Base-by-base conservation (phyloP, 169 alveolate species). In the Cryptosporidium ryanae region DNA sequence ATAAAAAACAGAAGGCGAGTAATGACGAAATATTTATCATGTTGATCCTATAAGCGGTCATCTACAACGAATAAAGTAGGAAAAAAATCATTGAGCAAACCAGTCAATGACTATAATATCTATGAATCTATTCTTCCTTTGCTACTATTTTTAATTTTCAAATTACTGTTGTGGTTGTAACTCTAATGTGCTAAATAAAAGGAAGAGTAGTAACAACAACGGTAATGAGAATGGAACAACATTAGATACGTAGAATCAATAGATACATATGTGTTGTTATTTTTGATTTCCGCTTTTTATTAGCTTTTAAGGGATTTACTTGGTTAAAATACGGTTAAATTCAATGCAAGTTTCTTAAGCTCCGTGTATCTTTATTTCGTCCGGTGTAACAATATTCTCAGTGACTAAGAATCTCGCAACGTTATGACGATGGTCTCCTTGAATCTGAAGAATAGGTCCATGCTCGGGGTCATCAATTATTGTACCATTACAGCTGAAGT, bases 401-500 rank as follows among this genome's bases (percentile, higher is more conserved):
- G 97, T 82, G 76, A 91, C 96, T 52, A 95, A 91, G 89, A 95
- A 95, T 61, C 92, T 94, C 68, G 93, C 96, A 67, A 95, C 98
- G 84, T 95, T 96, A 67, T 92, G 96, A 38, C 96, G 90, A 84
- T 94, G 92, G 66, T 93, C 97, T 32, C 96, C 96, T 64, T 95
- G 98, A 50, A 96, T 91, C 82, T 96, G 98, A 44, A 96, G 94
- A 66, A 96, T 94, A 63, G 95, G 90, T 43, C 98, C 98, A 90
- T 92, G 95, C 91, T 96, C 98, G 15, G 94, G 94, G 87, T 96
- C 97, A 34, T 94, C 94, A 31, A 96, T 94, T 49, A 96, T 95
- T 70, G 98, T 96, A 44, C 98, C 98, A 92, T 96, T 96, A 89
- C 98, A 96, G 83, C 96, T 94, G 91, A 96, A 95, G 84, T 95